Percentiles rank a stretch among this genome's conserved stretches.
Conservation (phyloP, 805 yeast genomes). For the Cyberlindnera petersonii region DNA sequence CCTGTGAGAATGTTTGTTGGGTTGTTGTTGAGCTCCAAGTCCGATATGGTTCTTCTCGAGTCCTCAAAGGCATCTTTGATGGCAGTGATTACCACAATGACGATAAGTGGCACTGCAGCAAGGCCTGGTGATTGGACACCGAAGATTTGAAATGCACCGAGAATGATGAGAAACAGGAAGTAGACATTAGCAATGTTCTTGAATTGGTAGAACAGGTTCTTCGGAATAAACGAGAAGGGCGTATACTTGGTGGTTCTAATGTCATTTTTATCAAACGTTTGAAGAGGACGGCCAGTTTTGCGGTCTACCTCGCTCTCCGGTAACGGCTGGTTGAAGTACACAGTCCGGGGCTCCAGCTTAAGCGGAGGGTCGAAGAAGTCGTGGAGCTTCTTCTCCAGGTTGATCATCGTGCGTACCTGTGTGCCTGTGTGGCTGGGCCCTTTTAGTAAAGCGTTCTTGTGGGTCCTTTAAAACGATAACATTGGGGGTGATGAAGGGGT, state of each 20-base stretch:
- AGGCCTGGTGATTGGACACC: slow-evolving; percentile 79
- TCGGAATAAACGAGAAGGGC: slow-evolving; percentile 83
- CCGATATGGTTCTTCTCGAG: slow-evolving; percentile 66
- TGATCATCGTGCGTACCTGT: slow-evolving; percentile 3
- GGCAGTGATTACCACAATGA: slow-evolving; percentile 70
- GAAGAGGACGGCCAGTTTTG: slow-evolving; percentile 14
- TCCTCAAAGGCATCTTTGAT: slow-evolving; percentile 80
- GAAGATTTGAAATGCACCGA: slow-evolving; percentile 74
- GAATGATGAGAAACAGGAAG: slow-evolving; percentile 71
- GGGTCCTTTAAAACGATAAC: too few relatives aligned
- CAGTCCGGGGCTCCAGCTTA: slow-evolving; percentile 16
- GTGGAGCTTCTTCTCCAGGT: slow-evolving; percentile 6
- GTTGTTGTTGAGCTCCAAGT: slow-evolving; percentile 73
- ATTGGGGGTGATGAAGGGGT: too few relatives aligned
- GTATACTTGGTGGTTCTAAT: slow-evolving; percentile 95
- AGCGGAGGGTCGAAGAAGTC: slow-evolving; percentile 16
- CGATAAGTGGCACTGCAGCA: slow-evolving; percentile 74
- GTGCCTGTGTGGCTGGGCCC: background rate
- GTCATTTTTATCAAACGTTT: slow-evolving; percentile 46
- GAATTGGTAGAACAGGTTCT: slow-evolving; percentile 76
- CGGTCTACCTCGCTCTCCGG: slow-evolving; percentile 15
- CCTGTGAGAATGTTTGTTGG: slow-evolving; percentile 60
- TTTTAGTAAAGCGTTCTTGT: too few relatives aligned
- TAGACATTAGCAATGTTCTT: slow-evolving; percentile 87
- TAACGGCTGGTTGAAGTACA: slow-evolving; percentile 16